Conservation (phyloP, 1,284 basidiomycete genomes). For the Leccinum pachyderme region DNA sequence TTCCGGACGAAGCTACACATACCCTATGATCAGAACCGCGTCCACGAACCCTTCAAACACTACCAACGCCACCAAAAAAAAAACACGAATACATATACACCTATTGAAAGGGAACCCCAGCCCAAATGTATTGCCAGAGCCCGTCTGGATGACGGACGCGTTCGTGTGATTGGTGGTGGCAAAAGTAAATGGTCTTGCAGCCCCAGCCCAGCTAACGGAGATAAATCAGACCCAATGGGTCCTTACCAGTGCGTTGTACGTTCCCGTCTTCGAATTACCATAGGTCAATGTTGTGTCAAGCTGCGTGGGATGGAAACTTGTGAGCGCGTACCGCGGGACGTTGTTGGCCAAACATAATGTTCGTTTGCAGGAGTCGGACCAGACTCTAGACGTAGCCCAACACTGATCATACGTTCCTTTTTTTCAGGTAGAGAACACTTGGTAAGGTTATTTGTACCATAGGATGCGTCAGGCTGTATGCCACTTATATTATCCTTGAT, state of each 20-base stretch:
- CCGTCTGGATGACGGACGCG: constrained; percentile 43
- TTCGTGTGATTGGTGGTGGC: constrained; percentile 56
- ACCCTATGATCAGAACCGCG: constrained; percentile 3
- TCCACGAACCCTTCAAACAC: not conserved
- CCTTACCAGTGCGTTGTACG: constrained; percentile 55
- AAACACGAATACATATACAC: constrained; percentile 26
- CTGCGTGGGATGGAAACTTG: constrained; percentile 38
- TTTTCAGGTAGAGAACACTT: not conserved
- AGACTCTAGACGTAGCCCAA: constrained; percentile 25
- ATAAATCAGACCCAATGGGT: constrained; percentile 46
- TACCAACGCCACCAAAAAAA: not conserved
- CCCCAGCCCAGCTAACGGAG: constrained; percentile 44
- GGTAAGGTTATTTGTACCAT: not conserved
- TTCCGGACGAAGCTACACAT: constrained; percentile 33
- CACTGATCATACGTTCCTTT: constrained; percentile 1
- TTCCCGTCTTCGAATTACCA: constrained; percentile 55
- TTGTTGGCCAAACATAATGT: constrained; percentile 26
- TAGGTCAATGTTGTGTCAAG: constrained; percentile 45
- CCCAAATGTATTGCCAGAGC: constrained; percentile 52
- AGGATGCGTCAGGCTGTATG: constrained; percentile 5
- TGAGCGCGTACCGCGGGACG: constrained; percentile 39
- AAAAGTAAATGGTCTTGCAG: constrained; percentile 44
- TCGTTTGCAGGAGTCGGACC: constrained; percentile 44
- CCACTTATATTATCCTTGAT: constrained; percentile 6
- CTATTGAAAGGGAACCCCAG: constrained; percentile 59